Conservation (phyloP, 352 stramenopile species). For the Peronospora tabacina region DNA sequence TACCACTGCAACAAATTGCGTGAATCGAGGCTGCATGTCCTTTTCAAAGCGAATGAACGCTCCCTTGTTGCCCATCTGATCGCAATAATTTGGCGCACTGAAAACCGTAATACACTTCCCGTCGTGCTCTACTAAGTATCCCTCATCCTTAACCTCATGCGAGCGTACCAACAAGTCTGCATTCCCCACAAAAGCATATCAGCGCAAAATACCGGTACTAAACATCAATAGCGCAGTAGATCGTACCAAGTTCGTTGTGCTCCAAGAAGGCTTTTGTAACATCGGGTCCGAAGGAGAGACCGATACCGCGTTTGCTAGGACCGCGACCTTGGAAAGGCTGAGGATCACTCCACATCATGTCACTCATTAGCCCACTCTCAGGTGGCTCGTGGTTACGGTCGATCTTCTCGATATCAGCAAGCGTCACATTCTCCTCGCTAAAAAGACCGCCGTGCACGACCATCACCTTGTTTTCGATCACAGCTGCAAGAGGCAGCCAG, state of each 20-base stretch:
- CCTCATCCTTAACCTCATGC: constrained; percentile 99
- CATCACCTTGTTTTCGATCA: constrained; percentile 93
- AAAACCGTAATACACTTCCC: constrained; percentile 99
- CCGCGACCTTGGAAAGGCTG: constrained; percentile 93
- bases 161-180: constrained; percentile 94
- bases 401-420: constrained; percentile 94
- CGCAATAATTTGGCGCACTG: constrained; percentile 98
- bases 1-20: constrained; percentile 92
- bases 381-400: constrained; percentile 92
- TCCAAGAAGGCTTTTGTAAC: constrained; percentile 95
- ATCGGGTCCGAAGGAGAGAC: constrained; percentile 96
- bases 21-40: constrained; percentile 93
- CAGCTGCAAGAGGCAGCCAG: constrained; percentile 90
- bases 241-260: constrained; percentile 90
- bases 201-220: neutral
- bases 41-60: constrained; percentile 97
- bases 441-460: constrained; percentile 97
- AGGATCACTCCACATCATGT: constrained; percentile 94
- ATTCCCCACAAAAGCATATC: constrained; percentile 6
- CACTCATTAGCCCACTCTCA: constrained; percentile 88
- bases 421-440: constrained; percentile 89
- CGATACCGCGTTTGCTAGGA: constrained; percentile 95
- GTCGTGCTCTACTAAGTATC: constrained; percentile 98
- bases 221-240: neutral
- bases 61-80: constrained; percentile 99